phyloP scores from a whole-genome alignment of 106 monocot species.

The Chionographis japonica region DNA sequence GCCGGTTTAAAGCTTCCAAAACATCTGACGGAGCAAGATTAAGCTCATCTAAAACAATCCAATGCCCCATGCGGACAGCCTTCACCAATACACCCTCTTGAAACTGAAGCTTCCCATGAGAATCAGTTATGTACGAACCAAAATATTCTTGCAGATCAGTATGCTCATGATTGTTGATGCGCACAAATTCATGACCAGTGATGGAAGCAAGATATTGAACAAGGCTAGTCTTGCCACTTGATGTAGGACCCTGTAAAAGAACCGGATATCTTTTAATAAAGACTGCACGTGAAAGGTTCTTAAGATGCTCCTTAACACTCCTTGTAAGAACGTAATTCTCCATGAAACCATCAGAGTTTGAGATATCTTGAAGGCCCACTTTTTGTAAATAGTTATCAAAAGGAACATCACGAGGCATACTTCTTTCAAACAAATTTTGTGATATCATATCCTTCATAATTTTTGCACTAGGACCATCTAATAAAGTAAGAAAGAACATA shows the following conservation, averaged over 20 bases:
- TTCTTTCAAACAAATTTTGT: slow-evolving; percentile 28
- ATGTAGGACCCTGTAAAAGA: slow-evolving; percentile 95
- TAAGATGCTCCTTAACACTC: slow-evolving; percentile 75
- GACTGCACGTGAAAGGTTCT: slow-evolving; percentile 85
- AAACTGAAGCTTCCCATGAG: slow-evolving; percentile 74
- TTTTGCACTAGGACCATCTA: slow-evolving; percentile 71
- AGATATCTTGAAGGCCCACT: slow-evolving; percentile 1
- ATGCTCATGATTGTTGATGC: slow-evolving; percentile 99
- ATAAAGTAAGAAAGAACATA: slow-evolving; percentile 87
- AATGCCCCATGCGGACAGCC: slow-evolving; percentile 84
- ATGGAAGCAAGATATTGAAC: slow-evolving; percentile 75
- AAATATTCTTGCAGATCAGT: slow-evolving; percentile 98
- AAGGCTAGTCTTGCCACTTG: slow-evolving; percentile 99
- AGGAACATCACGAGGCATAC: slow-evolving; percentile 37
- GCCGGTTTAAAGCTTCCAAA: slow-evolving; percentile 83
- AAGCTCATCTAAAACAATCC: slow-evolving; percentile 96
- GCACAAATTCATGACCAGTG: slow-evolving; percentile 88
- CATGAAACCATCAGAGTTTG: slow-evolving; percentile 10
- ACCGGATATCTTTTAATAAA: slow-evolving; percentile 91
- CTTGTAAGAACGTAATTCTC: slow-evolving; percentile 63
- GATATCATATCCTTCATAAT: slow-evolving; percentile 67
- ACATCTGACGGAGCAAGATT: slow-evolving; percentile 99
- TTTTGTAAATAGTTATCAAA: slow-evolving; percentile 49
- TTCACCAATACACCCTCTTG: slow-evolving; percentile 93
- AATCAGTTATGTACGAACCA: slow-evolving; percentile 78